phyloP scores from a whole-genome alignment of 495 filamentous ascomycete species.

The Penicillium robsamsonii region DNA sequence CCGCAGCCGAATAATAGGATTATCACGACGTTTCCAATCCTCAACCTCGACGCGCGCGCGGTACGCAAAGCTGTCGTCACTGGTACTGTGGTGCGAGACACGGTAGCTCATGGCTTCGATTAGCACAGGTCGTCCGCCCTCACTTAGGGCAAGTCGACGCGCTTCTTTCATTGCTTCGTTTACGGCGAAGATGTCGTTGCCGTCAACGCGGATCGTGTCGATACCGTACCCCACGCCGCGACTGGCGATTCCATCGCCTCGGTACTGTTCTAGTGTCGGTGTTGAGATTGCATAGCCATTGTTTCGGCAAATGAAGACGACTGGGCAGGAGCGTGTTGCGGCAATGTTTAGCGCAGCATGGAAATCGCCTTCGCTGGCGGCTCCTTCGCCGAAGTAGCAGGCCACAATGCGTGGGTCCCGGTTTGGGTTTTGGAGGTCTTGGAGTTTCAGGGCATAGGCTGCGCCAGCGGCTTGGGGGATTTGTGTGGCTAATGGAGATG shows the following conservation, averaged over 20 bases:
- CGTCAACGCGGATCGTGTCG: constrained; percentile 93
- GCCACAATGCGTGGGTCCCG: constrained; percentile 67
- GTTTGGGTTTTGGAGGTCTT: constrained; percentile 69
- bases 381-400: constrained; percentile 97
- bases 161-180: constrained; percentile 79
- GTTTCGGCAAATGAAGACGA: constrained; percentile 95
- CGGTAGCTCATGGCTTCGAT: constrained; percentile 98
- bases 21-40: constrained; percentile 95
- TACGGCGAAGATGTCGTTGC: constrained; percentile 96
- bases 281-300: constrained; percentile 97
- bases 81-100: constrained; percentile 94
- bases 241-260: constrained; percentile 93
- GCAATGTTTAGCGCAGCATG: constrained; percentile 96
- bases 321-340: constrained; percentile 85
- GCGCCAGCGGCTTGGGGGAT: constrained; percentile 93
- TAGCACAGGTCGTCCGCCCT: constrained; percentile 76
- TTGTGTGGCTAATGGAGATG: constrained; percentile 89
- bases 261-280: constrained; percentile 92
- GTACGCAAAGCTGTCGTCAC: constrained; percentile 97
- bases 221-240: constrained; percentile 96
- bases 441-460: constrained; percentile 90
- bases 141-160: constrained; percentile 69
- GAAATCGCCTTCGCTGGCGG: constrained; percentile 95
- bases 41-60: constrained; percentile 92
- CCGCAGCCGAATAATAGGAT: constrained; percentile 84